Evolutionary conservation across 1,139 yeast species (phyloP), one percentile per base, ranked within the genome.

Genomic region (Schwanniomyces etchellsii): DNA sequence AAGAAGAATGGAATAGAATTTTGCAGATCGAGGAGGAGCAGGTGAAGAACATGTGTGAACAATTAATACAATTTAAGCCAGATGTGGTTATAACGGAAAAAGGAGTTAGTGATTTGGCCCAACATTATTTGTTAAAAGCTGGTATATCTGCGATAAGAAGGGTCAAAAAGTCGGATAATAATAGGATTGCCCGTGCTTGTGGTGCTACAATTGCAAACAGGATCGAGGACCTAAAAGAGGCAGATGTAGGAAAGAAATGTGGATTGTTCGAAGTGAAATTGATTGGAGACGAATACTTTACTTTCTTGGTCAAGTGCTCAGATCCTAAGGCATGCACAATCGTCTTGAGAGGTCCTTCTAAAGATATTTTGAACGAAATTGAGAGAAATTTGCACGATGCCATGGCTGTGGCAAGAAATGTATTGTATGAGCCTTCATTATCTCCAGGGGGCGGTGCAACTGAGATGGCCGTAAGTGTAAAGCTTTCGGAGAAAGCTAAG

Each of bases 371-470:
- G 48, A 88, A 88, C 58, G 98, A 93, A 68, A 79, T 93, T 49
- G 98, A 93, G 56, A 81, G 99, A 56, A 93, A 93, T 57, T 71
- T 93, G 52, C 97, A 91, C 55, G 99, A 93, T 60, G 98, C 99
- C 29, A 85, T 93, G 95, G 91, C 96, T 4, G 98, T 91, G 31
- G 81, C 98, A 15, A 78, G 96, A 58, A 93, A 93, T 52, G 96
- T 93, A 28, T 76, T 85, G 72, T 81, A 91, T 47, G 95, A 91
- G 56, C 98, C 99, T 30, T 78, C 93, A 24, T 72, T 91, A 51
- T 73, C 96, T 2, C 99, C 99, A 30, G 99, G 99, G 45, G 99
- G 98, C 36, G 98, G 99, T 50, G 98, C 99, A 30, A 91, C 97
- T 14, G 99, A 91, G 62, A 91, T 93, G 97, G 98, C 98, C 2